A percentile compares a stretch with the other conserved stretches of the same genome.
Conservation (phyloP, 345 rosid species). For the Lepidium sativum region DNA sequence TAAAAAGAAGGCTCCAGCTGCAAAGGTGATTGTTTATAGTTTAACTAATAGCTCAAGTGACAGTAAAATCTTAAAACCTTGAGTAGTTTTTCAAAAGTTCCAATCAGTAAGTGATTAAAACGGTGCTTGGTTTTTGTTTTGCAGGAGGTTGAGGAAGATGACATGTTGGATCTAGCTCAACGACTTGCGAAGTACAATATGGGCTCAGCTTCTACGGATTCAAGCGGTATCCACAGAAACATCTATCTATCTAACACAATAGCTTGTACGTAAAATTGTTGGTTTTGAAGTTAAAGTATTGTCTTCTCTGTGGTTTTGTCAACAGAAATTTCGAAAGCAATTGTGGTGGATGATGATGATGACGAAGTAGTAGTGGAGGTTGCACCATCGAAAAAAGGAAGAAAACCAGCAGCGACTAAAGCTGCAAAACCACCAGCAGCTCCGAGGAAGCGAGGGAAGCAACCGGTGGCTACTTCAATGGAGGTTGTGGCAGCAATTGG, state of each 20-base stretch:
- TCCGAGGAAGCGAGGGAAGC: slow-evolving; percentile 65
- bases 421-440: slow-evolving; percentile 53
- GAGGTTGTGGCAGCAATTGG: slow-evolving; percentile 39
- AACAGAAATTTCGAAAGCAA: slow-evolving; percentile 35
- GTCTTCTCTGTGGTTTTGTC: neutral
- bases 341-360: slow-evolving; percentile 26
- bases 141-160: slow-evolving; percentile 37
- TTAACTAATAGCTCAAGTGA: neutral
- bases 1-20: slow-evolving; percentile 52
- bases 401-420: slow-evolving; percentile 34
- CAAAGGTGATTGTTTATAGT: slow-evolving; percentile 45
- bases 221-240: slow-evolving; percentile 33
- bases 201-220: slow-evolving; percentile 52
- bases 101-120: neutral
- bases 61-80: neutral
- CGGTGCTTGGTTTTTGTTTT: neutral
- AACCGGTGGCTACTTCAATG: slow-evolving; percentile 18
- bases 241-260: neutral
- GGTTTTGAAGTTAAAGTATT: neutral
- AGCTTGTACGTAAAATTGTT: neutral
- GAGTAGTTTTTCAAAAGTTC: too few relatives aligned
- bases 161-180: slow-evolving; percentile 49
- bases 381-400: slow-evolving; percentile 39
- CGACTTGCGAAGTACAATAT: slow-evolving; percentile 64
- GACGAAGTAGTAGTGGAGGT: slow-evolving; percentile 31